phyloP scores from a whole-genome alignment of 257 asterid genomes.

The Penstemon barbatus region DNA sequence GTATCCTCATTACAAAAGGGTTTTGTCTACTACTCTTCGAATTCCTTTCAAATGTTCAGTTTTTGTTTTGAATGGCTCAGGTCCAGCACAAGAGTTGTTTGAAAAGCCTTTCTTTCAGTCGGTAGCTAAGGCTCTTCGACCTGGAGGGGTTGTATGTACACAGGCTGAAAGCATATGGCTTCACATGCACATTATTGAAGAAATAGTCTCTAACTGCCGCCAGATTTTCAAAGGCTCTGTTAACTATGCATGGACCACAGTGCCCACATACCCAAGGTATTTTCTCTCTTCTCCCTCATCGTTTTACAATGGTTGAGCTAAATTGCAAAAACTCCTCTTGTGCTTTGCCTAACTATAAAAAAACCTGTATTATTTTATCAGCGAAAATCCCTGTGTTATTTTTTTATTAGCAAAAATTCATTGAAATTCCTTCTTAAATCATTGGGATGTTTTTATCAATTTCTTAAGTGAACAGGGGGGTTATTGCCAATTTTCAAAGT shows the following conservation, averaged over 20 bases:
- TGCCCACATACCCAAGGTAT: conserved; percentile 96
- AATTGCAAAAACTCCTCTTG: too few relatives aligned
- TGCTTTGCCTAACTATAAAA: too few relatives aligned
- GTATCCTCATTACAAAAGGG: not conserved
- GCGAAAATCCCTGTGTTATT: too few relatives aligned
- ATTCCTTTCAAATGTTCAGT: not conserved
- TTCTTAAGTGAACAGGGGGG: too few relatives aligned
- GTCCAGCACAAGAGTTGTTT: conserved; percentile 97
- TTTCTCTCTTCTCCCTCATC: conserved; percentile 1
- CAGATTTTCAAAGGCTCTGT: conserved; percentile 95
- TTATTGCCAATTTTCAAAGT: too few relatives aligned
- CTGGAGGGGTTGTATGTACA: conserved; percentile 96
- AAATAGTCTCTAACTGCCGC: conserved; percentile 80
- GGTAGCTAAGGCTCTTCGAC: conserved; percentile 94
- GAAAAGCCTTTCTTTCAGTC: conserved; percentile 91
- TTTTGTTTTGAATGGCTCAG: conserved; percentile 37
- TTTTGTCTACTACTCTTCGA: not conserved
- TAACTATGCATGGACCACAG: conserved; percentile 97
- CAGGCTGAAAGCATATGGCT: conserved; percentile 99
- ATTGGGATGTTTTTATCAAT: too few relatives aligned
- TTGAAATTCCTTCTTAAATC: too few relatives aligned
- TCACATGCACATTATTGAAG: conserved; percentile 98
- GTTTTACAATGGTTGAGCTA: not conserved
- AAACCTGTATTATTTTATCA: too few relatives aligned
- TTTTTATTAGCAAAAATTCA: too few relatives aligned